A percentile compares a stretch with the other conserved stretches of the same genome.
These are phyloP conservation scores for Yarrowia yakushimensis DNA, from an alignment of 805 yeast genomes.

Conservation along the genomic window DNA sequence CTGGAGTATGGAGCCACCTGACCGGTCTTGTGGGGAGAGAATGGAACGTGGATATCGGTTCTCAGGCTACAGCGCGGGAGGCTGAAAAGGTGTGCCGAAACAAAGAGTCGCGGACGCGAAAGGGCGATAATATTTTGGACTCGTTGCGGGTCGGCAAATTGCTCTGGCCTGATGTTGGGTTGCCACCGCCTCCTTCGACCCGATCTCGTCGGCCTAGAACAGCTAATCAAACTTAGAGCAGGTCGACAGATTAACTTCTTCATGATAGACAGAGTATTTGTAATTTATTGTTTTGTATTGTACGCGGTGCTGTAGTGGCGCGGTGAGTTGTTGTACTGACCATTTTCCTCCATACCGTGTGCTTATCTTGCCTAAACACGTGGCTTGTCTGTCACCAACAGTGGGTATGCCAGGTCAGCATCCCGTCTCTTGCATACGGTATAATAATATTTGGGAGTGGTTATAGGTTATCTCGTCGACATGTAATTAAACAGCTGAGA, in stretches of 20 bases:
- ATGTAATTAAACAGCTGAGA: background rate
- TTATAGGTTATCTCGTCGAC: background rate
- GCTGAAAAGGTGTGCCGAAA: slow-evolving; percentile 51
- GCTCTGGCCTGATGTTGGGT: slow-evolving; percentile 20
- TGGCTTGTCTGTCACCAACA: background rate
- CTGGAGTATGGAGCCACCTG: slow-evolving; percentile 76
- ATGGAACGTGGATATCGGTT: slow-evolving; percentile 49
- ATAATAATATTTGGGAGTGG: background rate
- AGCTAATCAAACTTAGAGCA: slow-evolving; percentile 1
- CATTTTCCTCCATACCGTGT: background rate
- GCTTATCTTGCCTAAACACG: background rate
- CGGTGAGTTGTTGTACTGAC: background rate
- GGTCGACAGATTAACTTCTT: background rate
- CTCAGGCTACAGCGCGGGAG: slow-evolving; percentile 60
- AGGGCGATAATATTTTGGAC: slow-evolving; percentile 18
- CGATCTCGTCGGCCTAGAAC: slow-evolving; percentile 5
- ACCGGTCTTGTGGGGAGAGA: slow-evolving; percentile 59
- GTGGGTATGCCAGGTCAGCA: slow-evolving; percentile 8
- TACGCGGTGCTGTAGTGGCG: background rate
- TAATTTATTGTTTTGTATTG: background rate
- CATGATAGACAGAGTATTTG: background rate
- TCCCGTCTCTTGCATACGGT: background rate
- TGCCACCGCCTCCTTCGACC: slow-evolving; percentile 17
- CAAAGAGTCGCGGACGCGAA: slow-evolving; percentile 17
- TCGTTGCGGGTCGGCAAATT: slow-evolving; percentile 5